Evolutionary conservation across 768 basidiomycete species (phyloP), one percentile per base, ranked within the genome.

Genomic region (Leucocoprinus sp.): DNA sequence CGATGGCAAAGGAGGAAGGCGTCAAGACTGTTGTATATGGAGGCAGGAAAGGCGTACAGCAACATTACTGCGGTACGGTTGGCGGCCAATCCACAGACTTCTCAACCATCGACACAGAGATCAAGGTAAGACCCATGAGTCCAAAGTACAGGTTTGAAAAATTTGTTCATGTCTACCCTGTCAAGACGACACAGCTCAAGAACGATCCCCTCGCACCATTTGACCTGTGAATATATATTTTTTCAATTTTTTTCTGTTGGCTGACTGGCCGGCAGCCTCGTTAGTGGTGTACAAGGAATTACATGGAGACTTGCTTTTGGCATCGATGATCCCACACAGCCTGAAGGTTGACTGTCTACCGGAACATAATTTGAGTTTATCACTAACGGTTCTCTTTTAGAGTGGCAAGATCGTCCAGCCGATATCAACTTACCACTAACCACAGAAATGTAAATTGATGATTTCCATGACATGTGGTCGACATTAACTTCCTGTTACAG

Each of bases 241-340:
- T 14, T 11, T 31, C 31, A n/a, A 5, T 4, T 8, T 26, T 26
- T 15, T 28, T 11, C 11, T 5, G 37, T 21, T 22, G 27, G 34
- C 9, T 1, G 15, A 15, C 8, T 5, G 15, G 5, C 8, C n/a
- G n/a, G 14, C 35, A 77, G 77, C 51, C 50, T 74, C 41, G 75
- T 75, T 14, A 76, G 77, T 54, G 75, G 74, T 24, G 63, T 76
- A 9, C 75, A 76, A 55, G 78, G 78, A n/a, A 74, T 80, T 40
- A 75, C 79, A 31, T 82, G 77, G 77, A 65, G 80, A 48, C 61
- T 80, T 8, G 78, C 67, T 3, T 80, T 79, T 53, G 79, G 79
- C 11, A 60, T 82, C 26, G 57, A 70, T 33, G 63, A 78, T 50
- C 64, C 76, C 17, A 58, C 58, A 12, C 62, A 78, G 57, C 79